phyloP scores from a whole-genome alignment of 371 early-diverging fungal genomes.

The Zychaea mexicana region DNA sequence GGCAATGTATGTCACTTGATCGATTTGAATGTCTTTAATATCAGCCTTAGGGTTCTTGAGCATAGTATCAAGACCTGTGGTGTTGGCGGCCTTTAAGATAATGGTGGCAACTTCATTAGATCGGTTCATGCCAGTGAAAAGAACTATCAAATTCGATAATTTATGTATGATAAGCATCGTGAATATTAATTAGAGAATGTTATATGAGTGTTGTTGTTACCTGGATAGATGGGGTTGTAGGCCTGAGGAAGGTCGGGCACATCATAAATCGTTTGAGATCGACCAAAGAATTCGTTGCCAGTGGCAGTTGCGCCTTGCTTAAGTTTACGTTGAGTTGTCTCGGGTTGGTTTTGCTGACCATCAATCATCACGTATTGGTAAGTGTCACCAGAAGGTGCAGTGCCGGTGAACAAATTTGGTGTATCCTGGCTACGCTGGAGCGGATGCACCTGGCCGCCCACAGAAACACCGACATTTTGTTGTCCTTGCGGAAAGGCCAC shows the following conservation, averaged over 20 bases:
- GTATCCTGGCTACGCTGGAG: constrained; percentile 15
- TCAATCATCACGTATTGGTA: constrained; percentile 33
- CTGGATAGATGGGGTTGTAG: constrained; percentile 37
- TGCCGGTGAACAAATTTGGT: constrained; percentile 35
- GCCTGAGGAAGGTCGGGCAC: constrained; percentile 57
- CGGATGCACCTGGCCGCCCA: constrained; percentile 27
- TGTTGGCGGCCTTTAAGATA: constrained; percentile 14
- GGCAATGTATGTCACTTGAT: constrained; percentile 38
- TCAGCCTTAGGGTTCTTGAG: constrained; percentile 15
- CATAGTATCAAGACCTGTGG: constrained; percentile 13
- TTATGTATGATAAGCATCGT: not conserved
- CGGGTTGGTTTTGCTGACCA: constrained; percentile 16
- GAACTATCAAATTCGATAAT: constrained; percentile 16
- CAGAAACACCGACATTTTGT: constrained; percentile 32
- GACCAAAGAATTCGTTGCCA: constrained; percentile 54
- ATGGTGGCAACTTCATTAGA: constrained; percentile 35
- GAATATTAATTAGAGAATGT: not conserved
- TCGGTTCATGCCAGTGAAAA: constrained; percentile 35
- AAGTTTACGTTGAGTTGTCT: constrained; percentile 30
- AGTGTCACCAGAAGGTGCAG: constrained; percentile 30
- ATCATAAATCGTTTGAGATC: constrained; percentile 35
- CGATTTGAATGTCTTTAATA: constrained; percentile 12
- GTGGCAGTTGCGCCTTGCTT: constrained; percentile 37
- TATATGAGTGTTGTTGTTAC: constrained; percentile 16
- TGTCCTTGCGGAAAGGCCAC: constrained; percentile 34